Evolutionary conservation across 192 early-diverging fungal genomes (phyloP), one percentile per base, ranked within the genome.

Genomic region (Dissophora globulifera): DNA sequence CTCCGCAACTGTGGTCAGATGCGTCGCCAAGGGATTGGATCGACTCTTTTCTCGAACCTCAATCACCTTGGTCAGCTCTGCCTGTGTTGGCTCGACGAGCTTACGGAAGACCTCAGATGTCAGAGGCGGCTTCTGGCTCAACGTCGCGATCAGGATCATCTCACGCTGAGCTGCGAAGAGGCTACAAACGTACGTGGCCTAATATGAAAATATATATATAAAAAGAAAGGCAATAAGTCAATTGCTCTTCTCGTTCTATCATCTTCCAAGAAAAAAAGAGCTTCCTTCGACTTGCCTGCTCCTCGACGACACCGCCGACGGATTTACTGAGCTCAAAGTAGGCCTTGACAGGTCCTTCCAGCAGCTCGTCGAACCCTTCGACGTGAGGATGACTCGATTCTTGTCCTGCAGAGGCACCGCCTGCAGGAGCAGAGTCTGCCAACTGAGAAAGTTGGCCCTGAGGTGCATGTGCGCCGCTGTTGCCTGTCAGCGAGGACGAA

Each of bases 1-100:
- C 65, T 99, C 96, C 43, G 89, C 90, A 17, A 99, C 90, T 12
- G 90, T 81, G 29, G 90, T 88, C 63, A 99, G 81, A 64, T 97
- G 93, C 75, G 91, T 92, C 71, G 89, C 93, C 27, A 89, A 62
- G 33, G 90, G 85, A 26, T 82, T 87, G 17, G 90, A 78, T 33
- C 97, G 84, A 82, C 95, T 94, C 57, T 85, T 87, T 46, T 97
- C 94, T 41, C 86, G 87, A 33, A 97, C 57, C 32, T 85, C 86
- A 59, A 87, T 83, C 49, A 90, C 83, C 46, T 86, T 80, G 62
- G 78, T 81, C 22, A 99, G 83, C 22, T 85, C 86, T 11, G 69
- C 78, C 66, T 93, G 91, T 51, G 91, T 88, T 32, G 93, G 89
- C 31, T 80, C 80, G 15, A 98, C 57, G 2, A 96, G 74, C 50